phyloP scores from a whole-genome alignment of 2,329 filamentous ascomycete genomes.

The Microcyclospora tardicrescens region DNA sequence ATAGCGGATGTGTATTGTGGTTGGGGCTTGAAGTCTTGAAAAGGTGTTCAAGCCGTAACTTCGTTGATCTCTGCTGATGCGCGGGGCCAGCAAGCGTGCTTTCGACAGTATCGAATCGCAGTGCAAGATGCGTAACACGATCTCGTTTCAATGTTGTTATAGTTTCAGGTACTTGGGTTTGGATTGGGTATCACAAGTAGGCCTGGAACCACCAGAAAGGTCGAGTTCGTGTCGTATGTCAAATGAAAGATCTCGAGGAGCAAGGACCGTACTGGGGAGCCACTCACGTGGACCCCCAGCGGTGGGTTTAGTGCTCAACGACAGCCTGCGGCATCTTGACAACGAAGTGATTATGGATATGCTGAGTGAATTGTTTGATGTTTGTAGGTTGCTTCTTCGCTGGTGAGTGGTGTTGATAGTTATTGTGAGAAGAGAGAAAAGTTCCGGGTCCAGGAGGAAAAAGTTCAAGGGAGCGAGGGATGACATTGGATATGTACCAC shows the following conservation, averaged over 20 bases:
- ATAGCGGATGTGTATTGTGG: slow-evolving; percentile 7
- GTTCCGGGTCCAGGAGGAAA: neutral
- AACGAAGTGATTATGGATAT: slow-evolving; percentile 18
- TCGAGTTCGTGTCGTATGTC: slow-evolving; percentile 9
- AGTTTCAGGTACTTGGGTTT: too few relatives aligned
- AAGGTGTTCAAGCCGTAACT: slow-evolving; percentile 11
- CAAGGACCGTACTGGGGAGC: slow-evolving; percentile 21
- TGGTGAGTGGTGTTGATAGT: slow-evolving; percentile 1
- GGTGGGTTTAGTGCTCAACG: slow-evolving; percentile 23
- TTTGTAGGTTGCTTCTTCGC: slow-evolving; percentile 10
- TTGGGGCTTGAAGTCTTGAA: slow-evolving; percentile 7
- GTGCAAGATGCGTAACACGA: slow-evolving; percentile 13
- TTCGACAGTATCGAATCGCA: slow-evolving; percentile 3
- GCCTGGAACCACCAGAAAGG: too few relatives aligned
- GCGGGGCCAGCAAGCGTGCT: slow-evolving; percentile 3
- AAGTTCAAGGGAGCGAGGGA: neutral
- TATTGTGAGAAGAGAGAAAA: slow-evolving; percentile 1
- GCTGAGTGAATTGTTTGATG: slow-evolving; percentile 5
- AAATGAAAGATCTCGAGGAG: slow-evolving; percentile 20
- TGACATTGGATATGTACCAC: neutral
- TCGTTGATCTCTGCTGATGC: slow-evolving; percentile 11
- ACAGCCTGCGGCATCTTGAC: slow-evolving; percentile 23
- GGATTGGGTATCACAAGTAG: too few relatives aligned
- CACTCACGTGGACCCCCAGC: slow-evolving; percentile 18
- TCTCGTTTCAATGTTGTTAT: slow-evolving; percentile 4